Base-by-base conservation (phyloP, 1,139 yeast species). In the Ogataea hybrid region DNA sequence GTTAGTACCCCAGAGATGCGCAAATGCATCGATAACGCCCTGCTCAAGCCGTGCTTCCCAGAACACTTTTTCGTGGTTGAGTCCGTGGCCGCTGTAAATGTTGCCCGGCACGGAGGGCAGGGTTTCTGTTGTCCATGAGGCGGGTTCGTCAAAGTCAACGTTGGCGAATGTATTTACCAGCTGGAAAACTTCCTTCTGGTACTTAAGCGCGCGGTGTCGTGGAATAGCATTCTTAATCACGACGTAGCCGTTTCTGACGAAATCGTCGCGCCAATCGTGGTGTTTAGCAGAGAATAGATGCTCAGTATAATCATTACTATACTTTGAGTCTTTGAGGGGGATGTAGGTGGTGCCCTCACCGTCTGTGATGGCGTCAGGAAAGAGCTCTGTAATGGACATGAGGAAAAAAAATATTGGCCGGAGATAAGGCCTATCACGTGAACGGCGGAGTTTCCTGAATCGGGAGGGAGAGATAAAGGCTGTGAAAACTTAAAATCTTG, bases 41-140 rank as follows among this genome's bases (percentile, higher is more conserved):
- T 39, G 45, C 28, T 58, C 62, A 35, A 39, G 45, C 48, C 62
- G 52, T 6, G 53, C 41, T 30, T 58, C 61, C 63, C 63, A 58
- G 46, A 58, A 49, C 32, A 57, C 49, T 35, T 53, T 54, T 27
- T 58, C 62, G 40, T 58, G 62, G 14, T 49, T 39, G 9, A 51
- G 45, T 21, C 49, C 43, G 39, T 55, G 49, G 18, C 44, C 33
- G 7, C 36, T 18, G 29, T 42, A 54, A 7, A 48, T 41, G 11
- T 50, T 48, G 37, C 43, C 50, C 2, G 20, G 9, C 3, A 34
- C 42, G 11, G 51, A 49, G 11, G 63, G 62, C 25, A 58, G 35
- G 32, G 56, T 52, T 18, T 52, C 52, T 20, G 41, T 37, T 2
- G 34, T 38, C 63, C 63, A 59, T 11, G 62, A 58, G 2, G 45